Conservation (phyloP, 2,329 filamentous ascomycete genomes). For the Beauveria brongniartii region DNA sequence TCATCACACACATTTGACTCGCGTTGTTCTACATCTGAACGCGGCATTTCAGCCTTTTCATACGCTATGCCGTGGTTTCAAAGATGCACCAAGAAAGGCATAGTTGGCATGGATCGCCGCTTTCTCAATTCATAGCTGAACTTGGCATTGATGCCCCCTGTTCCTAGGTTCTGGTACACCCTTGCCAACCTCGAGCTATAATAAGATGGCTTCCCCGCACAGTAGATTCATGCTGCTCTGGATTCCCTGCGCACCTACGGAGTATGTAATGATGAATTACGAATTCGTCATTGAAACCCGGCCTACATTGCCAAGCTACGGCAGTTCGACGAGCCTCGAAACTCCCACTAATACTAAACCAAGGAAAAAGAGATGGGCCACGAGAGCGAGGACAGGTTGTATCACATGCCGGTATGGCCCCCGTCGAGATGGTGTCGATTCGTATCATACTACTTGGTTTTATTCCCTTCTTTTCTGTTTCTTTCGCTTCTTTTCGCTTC, state of each 20-base stretch:
- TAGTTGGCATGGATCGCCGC: neutral
- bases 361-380: neutral
- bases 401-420: neutral
- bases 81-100: neutral
- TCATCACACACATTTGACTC: neutral
- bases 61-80: neutral
- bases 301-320: neutral
- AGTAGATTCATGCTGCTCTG: neutral
- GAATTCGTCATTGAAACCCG: neutral
- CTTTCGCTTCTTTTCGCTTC: neutral
- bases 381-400: neutral
- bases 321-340: neutral
- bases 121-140: neutral
- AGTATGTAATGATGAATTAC: neutral
- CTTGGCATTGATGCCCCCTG: neutral
- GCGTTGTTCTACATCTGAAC: neutral
- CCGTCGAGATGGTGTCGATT: neutral
- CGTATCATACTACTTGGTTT: neutral
- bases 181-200: neutral
- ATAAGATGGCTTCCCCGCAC: neutral
- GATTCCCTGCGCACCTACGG: neutral
- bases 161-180: neutral
- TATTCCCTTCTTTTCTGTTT: neutral
- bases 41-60: neutral
- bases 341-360: neutral